A percentile compares a stretch with the other conserved stretches of the same genome.
These are phyloP conservation scores for Candida tammaniensis DNA, from an alignment of 805 yeast genomes.

Conservation along the genomic window DNA sequence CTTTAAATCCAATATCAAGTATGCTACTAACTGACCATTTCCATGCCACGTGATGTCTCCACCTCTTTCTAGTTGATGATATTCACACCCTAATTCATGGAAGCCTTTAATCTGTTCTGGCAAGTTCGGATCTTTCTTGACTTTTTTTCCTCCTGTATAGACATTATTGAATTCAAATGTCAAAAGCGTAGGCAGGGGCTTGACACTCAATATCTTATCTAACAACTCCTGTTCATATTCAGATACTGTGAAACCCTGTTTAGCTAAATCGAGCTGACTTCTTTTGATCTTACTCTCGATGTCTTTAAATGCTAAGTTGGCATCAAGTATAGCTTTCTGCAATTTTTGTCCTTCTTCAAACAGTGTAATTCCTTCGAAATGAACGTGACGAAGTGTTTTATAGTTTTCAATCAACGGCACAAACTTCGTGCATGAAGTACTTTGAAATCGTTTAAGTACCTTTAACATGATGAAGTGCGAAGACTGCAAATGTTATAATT, in stretches of 20 bases:
- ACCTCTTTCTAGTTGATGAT: conserved; percentile 82
- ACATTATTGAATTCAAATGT: conserved; percentile 86
- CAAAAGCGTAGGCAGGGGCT: conserved; percentile 65
- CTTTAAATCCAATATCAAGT: conserved; percentile 65
- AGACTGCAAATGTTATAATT: no score
- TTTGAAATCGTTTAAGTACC: conserved; percentile 1
- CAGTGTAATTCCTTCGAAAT: conserved; percentile 39
- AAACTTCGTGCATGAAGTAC: conserved; percentile 26
- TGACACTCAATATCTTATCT: conserved; percentile 33
- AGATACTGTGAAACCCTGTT: conserved; percentile 40
- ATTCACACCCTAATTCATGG: conserved; percentile 48
- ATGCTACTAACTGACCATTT: conserved; percentile 88
- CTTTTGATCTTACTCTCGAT: conserved; percentile 47
- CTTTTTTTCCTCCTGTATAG: conserved; percentile 89
- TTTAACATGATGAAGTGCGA: no score
- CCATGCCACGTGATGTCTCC: conserved; percentile 98
- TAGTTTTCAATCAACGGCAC: conserved; percentile 31
- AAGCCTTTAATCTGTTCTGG: conserved; percentile 23
- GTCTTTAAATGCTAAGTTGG: conserved; percentile 55
- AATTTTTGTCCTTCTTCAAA: conserved; percentile 49
- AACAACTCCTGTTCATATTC: conserved; percentile 48
- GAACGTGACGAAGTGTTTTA: conserved; percentile 37
- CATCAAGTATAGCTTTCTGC: conserved; percentile 55
- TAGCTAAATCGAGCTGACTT: conserved; percentile 35
- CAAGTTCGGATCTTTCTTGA: conserved; percentile 49